Evolutionary conservation across 192 early-diverging fungal species (phyloP), one percentile per base, ranked within the genome.

Genomic region (Coemansia sp.): DNA sequence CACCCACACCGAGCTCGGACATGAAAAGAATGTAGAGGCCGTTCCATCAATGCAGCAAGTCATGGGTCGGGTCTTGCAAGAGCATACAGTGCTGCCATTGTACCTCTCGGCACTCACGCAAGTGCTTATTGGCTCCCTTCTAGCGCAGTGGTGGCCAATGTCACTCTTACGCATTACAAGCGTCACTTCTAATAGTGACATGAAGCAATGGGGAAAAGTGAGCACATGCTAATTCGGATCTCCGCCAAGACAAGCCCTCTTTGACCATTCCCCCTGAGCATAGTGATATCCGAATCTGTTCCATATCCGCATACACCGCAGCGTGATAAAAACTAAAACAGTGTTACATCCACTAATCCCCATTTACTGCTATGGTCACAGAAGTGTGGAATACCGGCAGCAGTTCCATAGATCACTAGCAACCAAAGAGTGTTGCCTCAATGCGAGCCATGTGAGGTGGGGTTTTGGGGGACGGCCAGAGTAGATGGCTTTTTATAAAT

Each of bases 201-300:
- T 24, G 24, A 5, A 16, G 39, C 16, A 5, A 18, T 45, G 43
- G 43, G 43, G 43, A 45, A 55, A 13, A 7, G 5, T 55, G 51
- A 31, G 51, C 51, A 55, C 51, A 55, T 55, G 51, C 11, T 11
- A 31, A 23, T 55, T 55, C 51, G 51, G 51, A 55, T 55, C 51
- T 55, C 51, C 51, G 28, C 51, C 51, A 23, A 33, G 24, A 14
- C 51, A 55, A 26, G 8, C 45, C 51, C 51, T 55, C 13, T 55
- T 31, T 55, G 51, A 55, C 51, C 51, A 55, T 28, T 21, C 26
- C 51, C 26, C 51, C 50, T 55, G 51, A n/a, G 16, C 14, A n/a
- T 55, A 5, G 10, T 10, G 31, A 55, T 55, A 55, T 55, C 51
- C 11, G 51, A 55, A 55, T 55, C 3, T 1, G 14, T 16, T 14